Evolutionary conservation across 2,329 filamentous ascomycete genomes (phyloP).

Genomic region (Penicillium sp.): DNA sequence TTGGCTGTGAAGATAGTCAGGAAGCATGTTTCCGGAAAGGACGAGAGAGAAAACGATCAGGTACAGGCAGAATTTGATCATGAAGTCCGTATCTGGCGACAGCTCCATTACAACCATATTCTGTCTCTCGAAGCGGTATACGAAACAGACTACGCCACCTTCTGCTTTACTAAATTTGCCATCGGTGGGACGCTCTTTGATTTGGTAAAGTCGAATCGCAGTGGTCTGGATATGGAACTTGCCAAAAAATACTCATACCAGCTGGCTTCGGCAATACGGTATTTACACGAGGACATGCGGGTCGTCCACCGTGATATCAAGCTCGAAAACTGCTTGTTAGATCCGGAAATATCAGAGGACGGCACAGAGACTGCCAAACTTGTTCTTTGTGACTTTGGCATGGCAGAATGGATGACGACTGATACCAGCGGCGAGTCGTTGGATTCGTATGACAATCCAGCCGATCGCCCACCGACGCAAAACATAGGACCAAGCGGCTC

Average conservation of each 20-base stretch:
- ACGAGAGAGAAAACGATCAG: conserved; percentile 60
- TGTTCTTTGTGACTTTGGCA: conserved; percentile 65
- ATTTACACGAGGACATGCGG: conserved; percentile 63
- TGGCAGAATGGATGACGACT: conserved; percentile 62
- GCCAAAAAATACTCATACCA: conserved; percentile 61
- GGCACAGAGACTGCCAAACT: conserved; percentile 52
- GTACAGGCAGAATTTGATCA: conserved; percentile 66
- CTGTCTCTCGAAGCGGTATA: conserved; percentile 61
- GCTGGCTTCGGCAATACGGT: conserved; percentile 60
- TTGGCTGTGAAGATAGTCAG: conserved; percentile 65
- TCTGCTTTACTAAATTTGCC: conserved; percentile 63
- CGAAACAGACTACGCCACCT: conserved; percentile 65
- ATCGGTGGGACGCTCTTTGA: conserved; percentile 64
- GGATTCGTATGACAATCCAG: conserved; percentile 46
- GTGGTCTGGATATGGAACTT: conserved; percentile 48
- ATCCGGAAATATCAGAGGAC: conserved; percentile 48
- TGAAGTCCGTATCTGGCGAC: conserved; percentile 65
- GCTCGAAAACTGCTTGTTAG: conserved; percentile 64
- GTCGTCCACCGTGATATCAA: conserved; percentile 67
- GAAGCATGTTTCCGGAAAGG: conserved; percentile 53
- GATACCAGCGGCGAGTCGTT: conserved; percentile 51
- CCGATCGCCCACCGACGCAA: conserved; percentile 45
- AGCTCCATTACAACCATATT: conserved; percentile 59
- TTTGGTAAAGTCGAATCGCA: conserved; percentile 53
- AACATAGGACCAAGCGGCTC: conserved; percentile 54